Base-by-base conservation (phyloP, 305 asterid genomes). In the Fraxinus floribunda region DNA sequence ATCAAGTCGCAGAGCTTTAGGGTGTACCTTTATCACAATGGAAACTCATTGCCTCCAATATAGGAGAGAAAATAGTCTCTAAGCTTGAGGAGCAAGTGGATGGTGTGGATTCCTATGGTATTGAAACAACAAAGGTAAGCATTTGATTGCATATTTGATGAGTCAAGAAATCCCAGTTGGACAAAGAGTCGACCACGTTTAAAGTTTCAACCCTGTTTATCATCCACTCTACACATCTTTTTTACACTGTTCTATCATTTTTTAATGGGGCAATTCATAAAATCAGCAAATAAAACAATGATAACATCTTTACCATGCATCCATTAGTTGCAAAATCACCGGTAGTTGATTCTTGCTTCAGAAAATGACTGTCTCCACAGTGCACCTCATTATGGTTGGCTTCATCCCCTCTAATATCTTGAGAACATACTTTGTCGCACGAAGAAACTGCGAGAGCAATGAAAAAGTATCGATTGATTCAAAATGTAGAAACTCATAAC, bases 31-130 rank as follows among this genome's bases (percentile, higher is more conserved):
- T 92, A 83, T 82, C 83, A 76, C 76, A 76, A 84, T 79, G 86
- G 78, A 82, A 78, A 80, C 88, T 92, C 44, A 89, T 87, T 9
- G 97, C 91, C 83, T 94, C 97, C 85, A 91, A 84, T 83, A 90
- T 89, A 24, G 97, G 95, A 34, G 98, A 95, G 85, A 95, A 95
- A 79, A 94, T 93, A 22, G 97, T 90, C 79, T 89, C 95, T 22
- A 86, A 77, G 88, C 92, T 89, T 86, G 97, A 84, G 20, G 93
- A n/a, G 89, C 92, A 89, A 57, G 89, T 82, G 78, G 90, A 85
- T 81, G 87, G 39, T 52, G 88, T 75, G 82, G 90, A 88, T 78
- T 89, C 98, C 99, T 95, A 83, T 88, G 80, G 79, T 62, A 57
- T 80, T 82, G 46, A 78, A 85, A 68, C 60, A 78, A 71, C 52